Evolutionary conservation across 495 filamentous ascomycete species (phyloP), one percentile per base, ranked within the genome.

Genomic region (Daldinia decipiens): DNA sequence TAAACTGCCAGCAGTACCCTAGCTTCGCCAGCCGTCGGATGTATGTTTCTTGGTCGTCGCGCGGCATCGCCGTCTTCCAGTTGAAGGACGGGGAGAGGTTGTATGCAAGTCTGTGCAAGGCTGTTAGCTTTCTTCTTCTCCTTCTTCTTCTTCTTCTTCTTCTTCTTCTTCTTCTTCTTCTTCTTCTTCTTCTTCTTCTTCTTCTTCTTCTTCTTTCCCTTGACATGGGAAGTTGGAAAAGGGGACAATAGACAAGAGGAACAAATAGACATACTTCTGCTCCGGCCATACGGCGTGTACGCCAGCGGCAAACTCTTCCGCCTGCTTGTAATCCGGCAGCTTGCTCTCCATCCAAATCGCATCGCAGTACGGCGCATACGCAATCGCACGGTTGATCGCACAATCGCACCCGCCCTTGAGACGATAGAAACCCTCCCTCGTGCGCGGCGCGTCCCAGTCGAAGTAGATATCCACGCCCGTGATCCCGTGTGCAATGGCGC

Each of bases 291-390:
- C 92, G 54, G 92, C 91, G 79, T 98, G 95, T 38, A 99, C 94
- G 58, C 95, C 95, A 47, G 92, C 86, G 24, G 95, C 96, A 71
- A 99, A 99, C 75, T 98, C 92, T 84, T 93, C 89, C 29, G 95
- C 95, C 82, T 98, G 95, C 45, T 84, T 80, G 81, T 88, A 98
- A 79, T 98, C 95, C 50, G 95, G 95, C 61, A 97, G 84, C 81
- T 97, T 97, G 84, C 89, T 93, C 88, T 99, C 95, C 95, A 99
- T 99, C 95, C 95, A 99, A 79, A 99, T 93, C 73, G 97, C 85
- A 76, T 99, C 95, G 52, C 91, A 90, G 82, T 97, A 98, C 8
- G 95, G 96, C 2, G 93, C 96, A 77, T 94, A 99, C 2, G 95
- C 93, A 45, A 96, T 82, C 4, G 93, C 95, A 38, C 95, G 88